Base-by-base conservation (phyloP, 495 filamentous ascomycete genomes). In the Daldinia bambusicola region DNA sequence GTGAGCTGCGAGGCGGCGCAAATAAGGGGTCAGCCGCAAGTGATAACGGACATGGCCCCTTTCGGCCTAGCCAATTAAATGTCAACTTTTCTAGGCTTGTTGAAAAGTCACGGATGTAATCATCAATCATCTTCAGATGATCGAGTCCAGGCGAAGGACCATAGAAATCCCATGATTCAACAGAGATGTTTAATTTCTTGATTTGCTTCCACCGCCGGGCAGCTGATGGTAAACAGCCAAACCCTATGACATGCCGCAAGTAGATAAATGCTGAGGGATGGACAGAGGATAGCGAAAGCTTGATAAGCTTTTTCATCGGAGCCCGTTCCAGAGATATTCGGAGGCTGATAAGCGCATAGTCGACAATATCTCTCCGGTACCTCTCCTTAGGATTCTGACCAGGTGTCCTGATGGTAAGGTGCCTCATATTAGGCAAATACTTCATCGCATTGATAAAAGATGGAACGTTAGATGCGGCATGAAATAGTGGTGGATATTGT, bases 401-500 rank as follows among this genome's bases (percentile, higher is more conserved):
- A n/a, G 89, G 90, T 58, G 89, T 93, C 55, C 84, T 87, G 73
- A 95, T 84, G 57, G 85, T 87, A 57, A 94, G 82, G 75, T 92
- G 91, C 41, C 85, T 82, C 69, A 95, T 83, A 71, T 86, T 87
- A 34, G 85, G 80, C 64, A 94, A 77, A 41, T 85, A 77, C 16
- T 84, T 83, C 69, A 94, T 85, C 50, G 90, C 90, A 57, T 84
- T 83, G 31, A 93, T 88, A 81, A 94, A 94, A 37, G 91, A 89
- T 5, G 90, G 84, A 12, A 94, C 88, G 72, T 95, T 93, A 53
- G 90, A 92, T n/a, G 92, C 91, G 4, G 92, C 89, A 72, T 94
- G 92, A 80, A 94, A 95, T 6, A 94, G 79, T 6, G 92, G 90
- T 38, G 91, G 89, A 72, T 93, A 94, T 76, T 94, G 92, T 72